phyloP scores from a whole-genome alignment of 345 rosid species.

The Aquilaria yunnanensis region DNA sequence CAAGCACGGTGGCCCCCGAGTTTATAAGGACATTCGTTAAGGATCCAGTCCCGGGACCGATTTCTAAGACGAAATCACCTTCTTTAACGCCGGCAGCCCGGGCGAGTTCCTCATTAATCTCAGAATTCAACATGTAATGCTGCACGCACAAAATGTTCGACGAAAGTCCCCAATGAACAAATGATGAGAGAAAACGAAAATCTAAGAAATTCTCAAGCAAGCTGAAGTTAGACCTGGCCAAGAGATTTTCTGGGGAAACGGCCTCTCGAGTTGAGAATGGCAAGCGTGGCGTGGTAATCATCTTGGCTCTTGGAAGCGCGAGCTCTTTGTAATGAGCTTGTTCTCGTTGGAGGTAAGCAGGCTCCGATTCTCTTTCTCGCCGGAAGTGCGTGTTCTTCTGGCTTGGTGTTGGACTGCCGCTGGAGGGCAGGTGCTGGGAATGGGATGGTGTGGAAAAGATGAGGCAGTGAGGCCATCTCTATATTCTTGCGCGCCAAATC shows the following conservation, averaged over 20 bases:
- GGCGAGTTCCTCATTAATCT: slow-evolving; percentile 62
- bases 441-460: slow-evolving; percentile 22
- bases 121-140: slow-evolving; percentile 93
- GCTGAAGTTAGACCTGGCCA: slow-evolving; percentile 55
- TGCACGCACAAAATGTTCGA: slow-evolving; percentile 32
- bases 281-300: slow-evolving; percentile 81
- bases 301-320: slow-evolving; percentile 45
- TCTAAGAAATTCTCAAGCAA: neutral
- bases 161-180: slow-evolving; percentile 6
- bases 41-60: slow-evolving; percentile 96
- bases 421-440: slow-evolving; percentile 12
- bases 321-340: slow-evolving; percentile 12
- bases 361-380: neutral
- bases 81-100: slow-evolving; percentile 50
- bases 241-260: slow-evolving; percentile 87
- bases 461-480: slow-evolving; percentile 21
- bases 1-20: slow-evolving; percentile 68
- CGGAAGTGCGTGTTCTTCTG: slow-evolving; percentile 10
- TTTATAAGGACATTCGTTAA: slow-evolving; percentile 67
- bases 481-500: slow-evolving; percentile 9
- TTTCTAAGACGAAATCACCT: slow-evolving; percentile 83
- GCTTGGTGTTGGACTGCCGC: slow-evolving; percentile 7
- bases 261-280: slow-evolving; percentile 78
- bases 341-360: slow-evolving; percentile 6
- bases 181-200: neutral